phyloP scores from a whole-genome alignment of 2,329 filamentous ascomycete genomes.

The Alternaria alternata region DNA sequence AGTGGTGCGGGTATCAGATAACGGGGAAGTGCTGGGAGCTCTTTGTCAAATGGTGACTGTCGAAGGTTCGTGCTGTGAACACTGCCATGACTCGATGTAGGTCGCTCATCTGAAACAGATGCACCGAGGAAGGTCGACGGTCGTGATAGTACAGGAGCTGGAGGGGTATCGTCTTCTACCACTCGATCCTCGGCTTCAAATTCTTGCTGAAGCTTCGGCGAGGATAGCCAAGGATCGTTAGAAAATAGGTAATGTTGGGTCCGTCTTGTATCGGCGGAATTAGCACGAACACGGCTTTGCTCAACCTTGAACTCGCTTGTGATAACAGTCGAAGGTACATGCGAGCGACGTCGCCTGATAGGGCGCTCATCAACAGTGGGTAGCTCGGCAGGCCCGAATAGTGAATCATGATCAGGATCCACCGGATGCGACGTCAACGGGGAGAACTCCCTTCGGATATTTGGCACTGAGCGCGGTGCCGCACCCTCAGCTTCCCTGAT shows the following conservation, averaged over 20 bases:
- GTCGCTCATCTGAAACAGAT: constrained; percentile 30
- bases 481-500: constrained; percentile 17
- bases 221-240: constrained; percentile 40
- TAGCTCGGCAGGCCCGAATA: constrained; percentile 23
- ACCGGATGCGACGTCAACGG: constrained; percentile 47
- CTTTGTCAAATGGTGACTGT: constrained; percentile 36
- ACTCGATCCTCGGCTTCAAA: constrained; percentile 22
- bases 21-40: constrained; percentile 41
- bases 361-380: constrained; percentile 14
- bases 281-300: constrained; percentile 35
- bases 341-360: constrained; percentile 33
- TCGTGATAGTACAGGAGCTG: constrained; percentile 33
- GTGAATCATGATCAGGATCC: constrained; percentile 24
- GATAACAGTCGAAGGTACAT: constrained; percentile 26
- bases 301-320: constrained; percentile 24
- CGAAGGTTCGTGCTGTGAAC: constrained; percentile 22
- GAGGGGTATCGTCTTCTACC: constrained; percentile 23
- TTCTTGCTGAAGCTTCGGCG: constrained; percentile 29
- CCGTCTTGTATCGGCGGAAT: constrained; percentile 40
- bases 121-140: constrained; percentile 25
- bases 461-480: constrained; percentile 20
- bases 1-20: constrained; percentile 42
- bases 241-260: constrained; percentile 37
- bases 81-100: constrained; percentile 40
- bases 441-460: constrained; percentile 34